Conservation (phyloP, 192 early-diverging fungal genomes). For the Linnemannia zychae region DNA sequence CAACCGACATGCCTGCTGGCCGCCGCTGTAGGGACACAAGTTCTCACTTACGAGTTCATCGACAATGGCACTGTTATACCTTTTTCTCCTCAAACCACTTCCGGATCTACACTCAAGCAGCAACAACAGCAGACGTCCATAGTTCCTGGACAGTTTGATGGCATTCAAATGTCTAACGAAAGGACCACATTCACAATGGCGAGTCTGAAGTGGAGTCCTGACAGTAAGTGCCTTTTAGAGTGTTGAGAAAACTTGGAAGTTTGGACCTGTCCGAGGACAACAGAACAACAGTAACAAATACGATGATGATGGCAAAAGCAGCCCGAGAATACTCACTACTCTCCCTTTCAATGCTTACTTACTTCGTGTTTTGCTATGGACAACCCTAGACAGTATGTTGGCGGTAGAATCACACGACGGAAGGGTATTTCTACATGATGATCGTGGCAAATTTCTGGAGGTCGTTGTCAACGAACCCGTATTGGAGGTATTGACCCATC, state of each 20-base stretch:
- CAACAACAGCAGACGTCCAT: conserved; percentile 20
- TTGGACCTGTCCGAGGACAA: background rate
- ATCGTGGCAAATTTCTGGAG: conserved; percentile 30
- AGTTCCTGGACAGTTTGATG: conserved; percentile 38
- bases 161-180: conserved; percentile 42
- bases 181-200: conserved; percentile 19
- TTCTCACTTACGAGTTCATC: conserved; percentile 42
- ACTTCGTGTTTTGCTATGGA: background rate
- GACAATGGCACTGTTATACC: conserved; percentile 10
- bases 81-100: background rate
- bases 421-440: conserved; percentile 29
- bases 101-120: background rate
- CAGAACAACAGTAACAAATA: too few species aligned
- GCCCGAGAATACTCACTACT: background rate
- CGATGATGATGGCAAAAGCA: too few species aligned
- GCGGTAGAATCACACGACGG: conserved; percentile 49
- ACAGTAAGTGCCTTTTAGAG: conserved; percentile 25
- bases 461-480: conserved; percentile 29
- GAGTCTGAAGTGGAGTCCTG: conserved; percentile 50
- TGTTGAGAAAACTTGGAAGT: background rate
- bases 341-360: too few species aligned
- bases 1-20: conserved; percentile 31
- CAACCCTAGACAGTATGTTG: conserved; percentile 36
- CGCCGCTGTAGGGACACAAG: conserved; percentile 16
- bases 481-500: background rate